A percentile compares a stretch with the other conserved stretches of the same genome.
Conservation (phyloP, 495 filamentous ascomycete genomes). For the Penicillium canariense region DNA sequence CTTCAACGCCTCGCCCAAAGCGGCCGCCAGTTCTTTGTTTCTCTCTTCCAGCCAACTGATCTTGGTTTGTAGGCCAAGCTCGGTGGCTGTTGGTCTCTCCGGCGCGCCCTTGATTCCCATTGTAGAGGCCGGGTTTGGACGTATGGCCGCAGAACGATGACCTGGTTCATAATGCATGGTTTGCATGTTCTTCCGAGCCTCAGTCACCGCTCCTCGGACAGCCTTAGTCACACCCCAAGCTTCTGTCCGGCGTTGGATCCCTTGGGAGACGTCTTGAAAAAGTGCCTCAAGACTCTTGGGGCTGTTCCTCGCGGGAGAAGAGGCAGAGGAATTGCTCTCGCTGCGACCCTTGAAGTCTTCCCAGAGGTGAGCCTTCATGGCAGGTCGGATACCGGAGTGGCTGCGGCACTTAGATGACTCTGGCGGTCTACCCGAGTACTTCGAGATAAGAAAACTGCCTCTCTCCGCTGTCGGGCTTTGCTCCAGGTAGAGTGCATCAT, state of each 20-base stretch:
- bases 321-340: constrained; percentile 31
- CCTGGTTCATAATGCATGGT: constrained; percentile 52
- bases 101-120: background rate
- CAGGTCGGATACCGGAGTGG: constrained; percentile 28
- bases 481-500: constrained; percentile 83
- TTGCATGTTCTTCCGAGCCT: constrained; percentile 73
- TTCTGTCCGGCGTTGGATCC: constrained; percentile 78
- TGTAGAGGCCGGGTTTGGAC: constrained; percentile 5
- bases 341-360: constrained; percentile 34
- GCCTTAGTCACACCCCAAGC: constrained; percentile 87
- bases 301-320: constrained; percentile 57
- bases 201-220: constrained; percentile 82
- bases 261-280: constrained; percentile 81
- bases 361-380: constrained; percentile 33
- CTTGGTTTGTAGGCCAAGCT: constrained; percentile 29
- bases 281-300: constrained; percentile 69
- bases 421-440: constrained; percentile 74
- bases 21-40: constrained; percentile 67
- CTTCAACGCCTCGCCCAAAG: constrained; percentile 68
- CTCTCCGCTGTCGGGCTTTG: constrained; percentile 71
- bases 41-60: constrained; percentile 59
- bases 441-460: constrained; percentile 71
- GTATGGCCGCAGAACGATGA: constrained; percentile 11
- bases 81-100: constrained; percentile 12
- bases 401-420: constrained; percentile 32